phyloP scores from a whole-genome alignment of 805 yeast species.

The Priceomyces medius region DNA sequence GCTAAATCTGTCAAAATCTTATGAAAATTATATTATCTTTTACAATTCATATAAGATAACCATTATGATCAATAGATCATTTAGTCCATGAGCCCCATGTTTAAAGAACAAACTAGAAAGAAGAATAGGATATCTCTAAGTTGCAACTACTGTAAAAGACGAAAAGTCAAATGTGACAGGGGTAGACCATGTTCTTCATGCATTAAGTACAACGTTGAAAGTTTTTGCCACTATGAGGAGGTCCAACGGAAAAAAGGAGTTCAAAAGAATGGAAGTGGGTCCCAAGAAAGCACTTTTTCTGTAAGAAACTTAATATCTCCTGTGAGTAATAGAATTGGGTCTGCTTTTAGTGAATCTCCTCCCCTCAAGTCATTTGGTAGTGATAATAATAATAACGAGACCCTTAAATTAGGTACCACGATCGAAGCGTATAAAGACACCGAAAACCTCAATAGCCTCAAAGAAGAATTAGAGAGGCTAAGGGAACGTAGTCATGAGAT shows the following conservation, averaged over 20 bases:
- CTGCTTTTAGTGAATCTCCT: not conserved
- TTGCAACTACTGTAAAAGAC: conserved; percentile 33
- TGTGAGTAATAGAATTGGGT: not conserved
- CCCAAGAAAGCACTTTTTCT: not conserved
- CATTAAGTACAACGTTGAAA: conserved; percentile 21
- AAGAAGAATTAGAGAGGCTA: not conserved
- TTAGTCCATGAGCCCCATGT: no score
- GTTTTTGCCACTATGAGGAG: conserved; percentile 25
- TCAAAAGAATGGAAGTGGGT: not conserved
- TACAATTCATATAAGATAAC: no score
- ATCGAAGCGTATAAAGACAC: not conserved
- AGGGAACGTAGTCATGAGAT: not conserved
- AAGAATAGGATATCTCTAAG: conserved; percentile 29
- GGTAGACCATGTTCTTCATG: conserved; percentile 36
- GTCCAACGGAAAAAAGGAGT: not conserved
- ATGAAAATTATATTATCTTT: no score
- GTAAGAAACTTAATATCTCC: not conserved
- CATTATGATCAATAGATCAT: no score
- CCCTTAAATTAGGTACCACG: not conserved
- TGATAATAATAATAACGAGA: not conserved
- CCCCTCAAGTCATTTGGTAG: not conserved
- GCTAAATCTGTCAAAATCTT: no score
- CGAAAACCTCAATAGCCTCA: not conserved
- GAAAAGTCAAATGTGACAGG: conserved; percentile 41
- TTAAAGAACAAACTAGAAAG: conserved; percentile 11